Base-by-base conservation (phyloP, 2,329 filamentous ascomycete species). In the Penicillium hordei region DNA sequence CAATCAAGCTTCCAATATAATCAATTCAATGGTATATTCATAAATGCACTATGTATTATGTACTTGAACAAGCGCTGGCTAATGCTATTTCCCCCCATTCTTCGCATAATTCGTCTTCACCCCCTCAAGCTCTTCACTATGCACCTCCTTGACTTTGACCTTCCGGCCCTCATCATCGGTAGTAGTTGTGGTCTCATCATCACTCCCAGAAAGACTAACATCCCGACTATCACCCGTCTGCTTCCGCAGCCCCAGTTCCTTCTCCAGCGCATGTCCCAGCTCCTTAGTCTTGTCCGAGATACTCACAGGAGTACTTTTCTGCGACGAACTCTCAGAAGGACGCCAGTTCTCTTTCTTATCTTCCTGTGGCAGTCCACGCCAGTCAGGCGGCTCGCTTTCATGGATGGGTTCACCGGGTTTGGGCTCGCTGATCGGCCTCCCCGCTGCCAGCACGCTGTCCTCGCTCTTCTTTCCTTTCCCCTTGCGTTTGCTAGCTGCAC, bases 191-290 rank as follows among this genome's bases (percentile, higher is more conserved):
- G 48, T 40, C 61, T 77, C 61, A 62, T 72, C 71, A 21, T 90
- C 74, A 68, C 89, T 93, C 66, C 86, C 92, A 1, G 90, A 89
- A 61, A 86, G 83, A 70, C 89, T 93, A 17, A 91, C 80, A 53
- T 85, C 81, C 1, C 81, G 83, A 63, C 88, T 91, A 1, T 81
- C 82, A 0, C 87, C 84, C 7, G 83, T 88, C 58, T 86, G 83
- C 5, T 81, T 83, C 29, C 89, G 78, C 49, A 94, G 69, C 0
- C 91, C 91, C 1, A 95, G 76, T 48, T 86, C 83, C 68, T 86
- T 90, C 59, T 67, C 55, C 42, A 68, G 25, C n/a, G 50, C 55
- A 55, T 63, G 59, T 1, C 23, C 51, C 59, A n/a, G 25, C 38
- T 27, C 48, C 52, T 43, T 60, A 42, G 42, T 52, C 53, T 46